A percentile compares a stretch with the other conserved stretches of the same genome.
Conservation (phyloP, 2,329 filamentous ascomycete genomes). For the Monosporascus sp. region DNA sequence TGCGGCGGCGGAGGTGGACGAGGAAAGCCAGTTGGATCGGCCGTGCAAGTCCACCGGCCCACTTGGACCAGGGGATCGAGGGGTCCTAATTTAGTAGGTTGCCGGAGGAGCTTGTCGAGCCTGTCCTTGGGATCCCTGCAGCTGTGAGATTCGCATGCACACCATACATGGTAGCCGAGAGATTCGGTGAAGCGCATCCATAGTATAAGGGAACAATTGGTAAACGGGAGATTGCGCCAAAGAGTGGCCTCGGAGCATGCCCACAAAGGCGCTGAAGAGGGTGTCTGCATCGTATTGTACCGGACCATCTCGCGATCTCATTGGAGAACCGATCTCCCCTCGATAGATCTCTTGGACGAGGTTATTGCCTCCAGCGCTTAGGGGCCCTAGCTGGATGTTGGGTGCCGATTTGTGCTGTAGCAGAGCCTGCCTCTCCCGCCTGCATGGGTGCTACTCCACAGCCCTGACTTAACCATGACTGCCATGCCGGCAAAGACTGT, state of each 20-base stretch:
- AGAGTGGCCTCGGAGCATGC: not conserved
- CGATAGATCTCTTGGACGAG: not conserved
- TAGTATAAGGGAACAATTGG: not conserved
- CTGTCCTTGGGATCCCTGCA: not conserved
- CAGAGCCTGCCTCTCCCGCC: not conserved
- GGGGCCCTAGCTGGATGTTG: too few species aligned
- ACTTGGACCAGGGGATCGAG: not conserved
- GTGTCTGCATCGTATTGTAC: not conserved
- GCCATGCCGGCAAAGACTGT: too few species aligned
- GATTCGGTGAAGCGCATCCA: not conserved
- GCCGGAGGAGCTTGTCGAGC: not conserved
- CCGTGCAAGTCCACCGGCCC: not conserved
- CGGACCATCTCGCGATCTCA: not conserved
- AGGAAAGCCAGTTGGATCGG: conserved; percentile 4
- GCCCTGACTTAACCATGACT: not conserved
- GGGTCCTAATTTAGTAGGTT: not conserved
- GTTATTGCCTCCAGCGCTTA: not conserved
- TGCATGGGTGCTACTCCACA: not conserved
- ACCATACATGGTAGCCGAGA: not conserved
- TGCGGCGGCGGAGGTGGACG: conserved; percentile 13
- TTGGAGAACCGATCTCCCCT: not conserved
- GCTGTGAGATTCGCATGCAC: not conserved
- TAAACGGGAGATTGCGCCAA: not conserved
- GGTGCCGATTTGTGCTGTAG: not conserved
- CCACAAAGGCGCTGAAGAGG: not conserved